Percentiles rank a stretch among this genome's conserved stretches.
phyloP scores from a whole-genome alignment of 2,329 filamentous ascomycete species.

The Trichophyton mentagrophytes region DNA sequence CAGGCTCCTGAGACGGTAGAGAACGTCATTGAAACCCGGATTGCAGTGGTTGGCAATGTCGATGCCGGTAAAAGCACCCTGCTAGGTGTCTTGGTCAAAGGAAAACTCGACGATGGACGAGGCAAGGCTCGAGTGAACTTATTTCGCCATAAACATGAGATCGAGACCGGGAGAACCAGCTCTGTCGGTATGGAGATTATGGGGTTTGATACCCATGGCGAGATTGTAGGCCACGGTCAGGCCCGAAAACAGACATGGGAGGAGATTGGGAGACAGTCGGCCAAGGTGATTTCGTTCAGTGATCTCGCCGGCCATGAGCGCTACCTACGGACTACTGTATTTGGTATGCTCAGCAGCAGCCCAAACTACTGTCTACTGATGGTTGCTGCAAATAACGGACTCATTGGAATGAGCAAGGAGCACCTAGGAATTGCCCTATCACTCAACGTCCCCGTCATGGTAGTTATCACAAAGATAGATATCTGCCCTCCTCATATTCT shows the following conservation, averaged over 20 bases:
- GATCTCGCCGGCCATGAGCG: conserved; percentile 92
- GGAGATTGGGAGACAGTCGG: conserved; percentile 84
- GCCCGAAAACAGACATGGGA: conserved; percentile 90
- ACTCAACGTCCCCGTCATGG: conserved; percentile 94
- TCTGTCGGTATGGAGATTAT: conserved; percentile 98
- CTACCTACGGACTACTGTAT: conserved; percentile 90
- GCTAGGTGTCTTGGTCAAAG: conserved; percentile 89
- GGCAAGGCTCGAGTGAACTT: conserved; percentile 89
- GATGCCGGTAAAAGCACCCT: conserved; percentile 96
- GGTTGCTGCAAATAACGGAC: conserved; percentile 94
- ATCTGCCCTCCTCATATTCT: conserved; percentile 94
- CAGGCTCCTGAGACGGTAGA: conserved; percentile 61
- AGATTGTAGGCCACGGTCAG: conserved; percentile 69
- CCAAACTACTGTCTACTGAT: conserved; percentile 96
- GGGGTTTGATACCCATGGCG: conserved; percentile 81
- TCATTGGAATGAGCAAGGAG: conserved; percentile 97
- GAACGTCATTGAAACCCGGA: conserved; percentile 85
- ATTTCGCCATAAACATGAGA: conserved; percentile 95
- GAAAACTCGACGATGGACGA: conserved; percentile 83
- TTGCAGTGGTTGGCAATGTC: conserved; percentile 95
- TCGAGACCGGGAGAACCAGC: conserved; percentile 87
- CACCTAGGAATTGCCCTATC: conserved; percentile 90
- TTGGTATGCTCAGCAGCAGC: conserved; percentile 83
- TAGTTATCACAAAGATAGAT: conserved; percentile 94
- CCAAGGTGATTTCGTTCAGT: conserved; percentile 94